phyloP scores from a whole-genome alignment of 169 alveolate genomes.

The Plasmodium gaboni region DNA sequence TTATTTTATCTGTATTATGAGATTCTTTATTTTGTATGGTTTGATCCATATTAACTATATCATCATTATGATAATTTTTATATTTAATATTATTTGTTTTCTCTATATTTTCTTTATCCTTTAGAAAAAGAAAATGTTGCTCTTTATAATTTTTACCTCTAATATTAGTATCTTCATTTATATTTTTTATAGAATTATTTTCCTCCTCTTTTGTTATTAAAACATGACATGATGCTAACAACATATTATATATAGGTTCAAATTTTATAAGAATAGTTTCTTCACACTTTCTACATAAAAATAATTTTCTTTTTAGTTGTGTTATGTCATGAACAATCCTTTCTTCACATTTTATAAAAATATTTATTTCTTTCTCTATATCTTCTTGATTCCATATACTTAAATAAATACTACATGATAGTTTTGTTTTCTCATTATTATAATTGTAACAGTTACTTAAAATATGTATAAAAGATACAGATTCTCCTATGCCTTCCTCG shows the following conservation, averaged over 20 bases:
- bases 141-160: not conserved
- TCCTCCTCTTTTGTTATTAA: slow-evolving; percentile 9
- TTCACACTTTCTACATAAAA: slow-evolving; percentile 30
- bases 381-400: slow-evolving; percentile 71
- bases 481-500: slow-evolving; percentile 24
- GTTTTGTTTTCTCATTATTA: slow-evolving; percentile 3
- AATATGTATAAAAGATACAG: slow-evolving; percentile 34
- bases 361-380: slow-evolving; percentile 27
- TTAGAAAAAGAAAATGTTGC: not conserved
- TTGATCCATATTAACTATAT: too few species aligned
- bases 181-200: not conserved
- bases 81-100: not conserved
- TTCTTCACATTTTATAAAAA: slow-evolving; percentile 24
- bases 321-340: slow-evolving; percentile 19
- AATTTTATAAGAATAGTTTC: slow-evolving; percentile 8
- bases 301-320: slow-evolving; percentile 1
- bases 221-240: slow-evolving; percentile 28
- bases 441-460: slow-evolving; percentile 52
- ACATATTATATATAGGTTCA: slow-evolving; percentile 30
- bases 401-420: slow-evolving; percentile 31
- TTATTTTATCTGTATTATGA: not conserved
- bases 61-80: not conserved
- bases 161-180: not conserved
- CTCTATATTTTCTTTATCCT: not conserved
- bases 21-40: not conserved